These are phyloP conservation scores for Ulota crispa DNA, from an alignment of 225 moss, liverwort and hornwort species.

Conservation along the genomic window DNA sequence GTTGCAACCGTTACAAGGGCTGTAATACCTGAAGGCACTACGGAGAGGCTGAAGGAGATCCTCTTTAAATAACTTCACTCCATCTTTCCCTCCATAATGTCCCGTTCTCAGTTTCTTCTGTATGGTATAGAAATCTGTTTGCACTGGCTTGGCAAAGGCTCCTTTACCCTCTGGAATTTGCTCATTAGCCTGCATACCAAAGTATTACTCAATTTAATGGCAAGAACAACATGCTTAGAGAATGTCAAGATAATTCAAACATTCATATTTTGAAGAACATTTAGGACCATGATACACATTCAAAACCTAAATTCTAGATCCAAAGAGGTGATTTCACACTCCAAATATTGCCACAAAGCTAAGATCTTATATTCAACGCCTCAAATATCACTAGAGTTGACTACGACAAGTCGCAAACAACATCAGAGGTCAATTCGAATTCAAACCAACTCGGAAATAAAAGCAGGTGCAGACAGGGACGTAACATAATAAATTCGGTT, in stretches of 20 bases:
- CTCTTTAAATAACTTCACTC: constrained; percentile 78
- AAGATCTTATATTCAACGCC: neutral
- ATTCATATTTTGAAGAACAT: neutral
- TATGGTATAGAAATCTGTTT: constrained; percentile 72
- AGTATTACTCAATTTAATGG: constrained; percentile 4
- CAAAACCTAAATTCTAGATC: neutral
- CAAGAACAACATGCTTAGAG: neutral
- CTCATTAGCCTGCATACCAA: constrained; percentile 56
- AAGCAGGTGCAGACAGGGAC: neutral
- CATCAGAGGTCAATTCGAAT: constrained; percentile 6
- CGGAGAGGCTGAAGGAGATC: constrained; percentile 69
- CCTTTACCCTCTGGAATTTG: constrained; percentile 64
- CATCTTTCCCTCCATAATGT: constrained; percentile 79
- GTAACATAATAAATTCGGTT: neutral
- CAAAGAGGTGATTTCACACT: neutral
- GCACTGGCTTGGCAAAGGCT: constrained; percentile 44
- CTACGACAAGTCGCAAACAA: constrained; percentile 8
- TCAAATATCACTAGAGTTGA: neutral
- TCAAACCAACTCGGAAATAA: neutral
- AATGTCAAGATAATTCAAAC: neutral
- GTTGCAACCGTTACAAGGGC: neutral
- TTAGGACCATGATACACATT: neutral
- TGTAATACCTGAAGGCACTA: constrained; percentile 72
- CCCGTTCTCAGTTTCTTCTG: constrained; percentile 78
- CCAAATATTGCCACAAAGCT: constrained; percentile 3